A percentile compares a stretch with the other conserved stretches of the same genome.
These are phyloP conservation scores for Ophiostoma ips DNA, from an alignment of 2,329 filamentous ascomycete genomes.

Conservation along the genomic window DNA sequence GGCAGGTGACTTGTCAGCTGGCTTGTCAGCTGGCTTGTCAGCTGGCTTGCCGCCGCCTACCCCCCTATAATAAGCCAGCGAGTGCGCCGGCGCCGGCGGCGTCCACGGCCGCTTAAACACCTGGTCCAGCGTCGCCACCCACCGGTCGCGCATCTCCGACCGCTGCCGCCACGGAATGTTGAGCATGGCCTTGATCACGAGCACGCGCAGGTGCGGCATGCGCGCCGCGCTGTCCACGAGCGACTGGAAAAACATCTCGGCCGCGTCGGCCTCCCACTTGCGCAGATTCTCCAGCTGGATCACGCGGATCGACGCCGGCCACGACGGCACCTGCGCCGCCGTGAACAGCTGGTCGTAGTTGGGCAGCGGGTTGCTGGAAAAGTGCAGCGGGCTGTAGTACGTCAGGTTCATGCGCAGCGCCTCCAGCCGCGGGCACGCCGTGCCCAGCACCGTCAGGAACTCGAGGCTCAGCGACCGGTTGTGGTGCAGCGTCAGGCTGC, in stretches of 20 bases:
- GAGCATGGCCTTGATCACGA: slow-evolving; percentile 65
- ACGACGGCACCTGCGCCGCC: slow-evolving; percentile 53
- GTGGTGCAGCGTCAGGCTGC: slow-evolving; percentile 56
- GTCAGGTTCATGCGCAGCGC: slow-evolving; percentile 63
- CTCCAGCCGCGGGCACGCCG: slow-evolving; percentile 55
- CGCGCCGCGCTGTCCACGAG: slow-evolving; percentile 56
- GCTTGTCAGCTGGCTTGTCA: neutral
- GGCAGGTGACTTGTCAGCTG: neutral
- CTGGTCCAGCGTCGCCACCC: slow-evolving; percentile 55
- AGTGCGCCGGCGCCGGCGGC: slow-evolving; percentile 15
- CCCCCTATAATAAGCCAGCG: slow-evolving; percentile 12
- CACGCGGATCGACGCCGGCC: slow-evolving; percentile 58
- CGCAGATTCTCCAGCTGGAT: slow-evolving; percentile 67
- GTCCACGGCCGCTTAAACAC: slow-evolving; percentile 42
- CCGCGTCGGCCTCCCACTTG: slow-evolving; percentile 55
- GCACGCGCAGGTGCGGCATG: slow-evolving; percentile 51
- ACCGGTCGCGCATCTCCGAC: slow-evolving; percentile 62
- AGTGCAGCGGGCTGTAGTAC: slow-evolving; percentile 58
- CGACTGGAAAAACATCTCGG: slow-evolving; percentile 66
- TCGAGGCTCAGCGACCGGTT: slow-evolving; percentile 65
- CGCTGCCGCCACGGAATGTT: slow-evolving; percentile 72
- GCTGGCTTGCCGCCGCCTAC: neutral
- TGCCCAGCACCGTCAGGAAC: slow-evolving; percentile 54
- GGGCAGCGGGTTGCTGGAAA: slow-evolving; percentile 56
- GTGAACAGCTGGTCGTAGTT: slow-evolving; percentile 59